Base-by-base conservation (phyloP, 441 rosid genomes). In the Brassica hybrid region DNA sequence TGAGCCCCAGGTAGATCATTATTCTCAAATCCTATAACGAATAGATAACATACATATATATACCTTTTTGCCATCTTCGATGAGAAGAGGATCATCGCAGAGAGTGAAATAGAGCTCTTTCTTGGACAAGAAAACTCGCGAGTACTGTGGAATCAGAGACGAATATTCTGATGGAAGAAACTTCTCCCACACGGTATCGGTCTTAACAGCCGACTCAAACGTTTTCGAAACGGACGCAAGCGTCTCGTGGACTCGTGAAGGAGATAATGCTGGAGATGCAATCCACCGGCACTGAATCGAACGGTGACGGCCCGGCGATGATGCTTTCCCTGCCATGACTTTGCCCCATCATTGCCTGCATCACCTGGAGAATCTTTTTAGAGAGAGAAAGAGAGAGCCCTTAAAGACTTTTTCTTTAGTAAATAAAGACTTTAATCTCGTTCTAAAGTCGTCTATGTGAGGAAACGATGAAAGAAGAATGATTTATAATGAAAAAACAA, bases 81-180 rank as follows among this genome's bases (percentile, higher is more conserved):
- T 62, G 30, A 80, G 30, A 41, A 77, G 10, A 32, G 76, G 80
- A 5, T 52, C 63, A 1, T 68, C 14, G 27, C 83, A 83, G 0
- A 82, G 73, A 59, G 43, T 21, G 56, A 77, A 27, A 60, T 72
- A 83, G 10, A 83, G 78, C 7, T 72, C 71, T 19, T 74, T 82
- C 75, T 82, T 81, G 19, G 69, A 62, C 64, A 74, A 69, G 67
- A 74, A 69, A 21, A 36, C 50, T 57, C n/a, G 12, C 9, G 70
- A 14, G 30, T 25, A 19, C 3, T 3, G 7, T 2, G 78, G 65
- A 4, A 59, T 5, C 52, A 57, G n/a, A 21, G 50, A 12, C 23
- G 27, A 1, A 74, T 77, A 69, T 4, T 81, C 81, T 0, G 68
- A 5, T 14, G 84, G 88, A 36, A 85, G 76, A 56, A 85, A 83